Evolutionary conservation across 257 asterid species (phyloP).

Genomic region (Solanum pinnatisectum): DNA sequence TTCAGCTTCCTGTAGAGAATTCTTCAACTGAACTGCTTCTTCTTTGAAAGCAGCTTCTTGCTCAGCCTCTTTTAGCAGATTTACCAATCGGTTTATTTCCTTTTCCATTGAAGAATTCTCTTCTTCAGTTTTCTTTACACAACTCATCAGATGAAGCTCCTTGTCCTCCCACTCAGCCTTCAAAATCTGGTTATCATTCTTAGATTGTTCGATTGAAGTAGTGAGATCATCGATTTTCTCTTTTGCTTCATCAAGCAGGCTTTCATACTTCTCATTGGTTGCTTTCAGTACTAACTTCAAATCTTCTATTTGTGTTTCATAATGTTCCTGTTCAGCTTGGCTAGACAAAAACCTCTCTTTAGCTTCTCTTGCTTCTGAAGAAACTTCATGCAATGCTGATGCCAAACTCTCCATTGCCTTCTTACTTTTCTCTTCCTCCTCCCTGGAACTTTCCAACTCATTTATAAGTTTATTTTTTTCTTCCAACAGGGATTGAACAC

Average conservation of each 20-base stretch:
- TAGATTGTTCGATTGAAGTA: slow-evolving; percentile 44
- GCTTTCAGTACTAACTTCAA: slow-evolving; percentile 67
- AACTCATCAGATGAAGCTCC: slow-evolving; percentile 48
- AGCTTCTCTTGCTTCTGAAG: slow-evolving; percentile 83
- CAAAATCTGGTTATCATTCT: slow-evolving; percentile 34
- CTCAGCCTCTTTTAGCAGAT: slow-evolving; percentile 49
- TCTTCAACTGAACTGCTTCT: slow-evolving; percentile 47
- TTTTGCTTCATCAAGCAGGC: slow-evolving; percentile 75
- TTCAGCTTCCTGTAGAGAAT: slow-evolving; percentile 53
- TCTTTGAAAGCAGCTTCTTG: slow-evolving; percentile 55
- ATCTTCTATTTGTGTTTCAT: slow-evolving; percentile 69
- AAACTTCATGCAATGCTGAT: slow-evolving; percentile 90
- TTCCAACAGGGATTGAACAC: slow-evolving; percentile 61
- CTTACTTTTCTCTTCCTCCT: slow-evolving; percentile 90
- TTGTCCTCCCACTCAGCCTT: slow-evolving; percentile 70
- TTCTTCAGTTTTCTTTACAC: slow-evolving; percentile 51
- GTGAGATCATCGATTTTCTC: slow-evolving; percentile 52
- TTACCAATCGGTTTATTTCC: slow-evolving; percentile 52
- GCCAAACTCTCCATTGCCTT: slow-evolving; percentile 92
- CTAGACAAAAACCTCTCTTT: slow-evolving; percentile 62
- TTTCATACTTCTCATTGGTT: slow-evolving; percentile 81
- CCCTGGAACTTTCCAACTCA: slow-evolving; percentile 62
- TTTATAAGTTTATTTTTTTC: slow-evolving; percentile 66
- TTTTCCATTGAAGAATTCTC: slow-evolving; percentile 48
- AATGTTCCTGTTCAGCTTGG: slow-evolving; percentile 61